Evolutionary conservation across 768 basidiomycete genomes (phyloP).

Genomic region (Mycena vitilis): DNA sequence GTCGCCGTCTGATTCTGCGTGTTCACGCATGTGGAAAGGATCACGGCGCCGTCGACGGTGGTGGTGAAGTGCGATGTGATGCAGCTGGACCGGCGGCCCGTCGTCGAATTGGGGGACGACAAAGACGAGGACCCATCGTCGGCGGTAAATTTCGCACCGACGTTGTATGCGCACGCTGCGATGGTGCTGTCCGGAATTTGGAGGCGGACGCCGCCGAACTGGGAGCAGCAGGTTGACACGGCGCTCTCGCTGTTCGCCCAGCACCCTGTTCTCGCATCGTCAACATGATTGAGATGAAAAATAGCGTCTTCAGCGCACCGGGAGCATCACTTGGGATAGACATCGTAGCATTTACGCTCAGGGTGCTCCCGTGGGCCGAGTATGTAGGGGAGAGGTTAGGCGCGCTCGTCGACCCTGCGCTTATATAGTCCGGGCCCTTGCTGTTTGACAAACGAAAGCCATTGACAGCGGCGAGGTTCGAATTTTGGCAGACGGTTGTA

Average conservation of each 20-base stretch:
- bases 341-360: slow-evolving; percentile 18
- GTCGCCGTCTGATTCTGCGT: slow-evolving; percentile 12
- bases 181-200: slow-evolving; percentile 5
- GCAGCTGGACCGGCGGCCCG: slow-evolving; percentile 24
- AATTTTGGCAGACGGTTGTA: neutral
- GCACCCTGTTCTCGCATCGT: slow-evolving; percentile 13
- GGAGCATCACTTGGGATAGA: slow-evolving; percentile 11
- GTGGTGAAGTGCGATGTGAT: slow-evolving; percentile 23
- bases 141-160: slow-evolving; percentile 17
- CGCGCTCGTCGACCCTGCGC: slow-evolving; percentile 5
- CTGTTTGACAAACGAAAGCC: neutral
- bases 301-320: slow-evolving; percentile 16
- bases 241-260: slow-evolving; percentile 31
- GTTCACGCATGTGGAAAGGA: slow-evolving; percentile 24
- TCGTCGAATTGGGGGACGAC: slow-evolving; percentile 27
- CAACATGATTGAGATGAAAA: neutral
- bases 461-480: neutral
- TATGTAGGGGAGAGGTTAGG: neutral
- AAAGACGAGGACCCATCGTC: slow-evolving; percentile 20
- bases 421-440: neutral
- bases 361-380: neutral
- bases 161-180: slow-evolving; percentile 27
- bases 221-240: slow-evolving; percentile 20
- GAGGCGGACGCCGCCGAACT: slow-evolving; percentile 18
- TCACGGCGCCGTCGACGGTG: slow-evolving; percentile 10